Evolutionary conservation across 1,284 basidiomycete genomes (phyloP).

Genomic region (Malassezia sympodialis): DNA sequence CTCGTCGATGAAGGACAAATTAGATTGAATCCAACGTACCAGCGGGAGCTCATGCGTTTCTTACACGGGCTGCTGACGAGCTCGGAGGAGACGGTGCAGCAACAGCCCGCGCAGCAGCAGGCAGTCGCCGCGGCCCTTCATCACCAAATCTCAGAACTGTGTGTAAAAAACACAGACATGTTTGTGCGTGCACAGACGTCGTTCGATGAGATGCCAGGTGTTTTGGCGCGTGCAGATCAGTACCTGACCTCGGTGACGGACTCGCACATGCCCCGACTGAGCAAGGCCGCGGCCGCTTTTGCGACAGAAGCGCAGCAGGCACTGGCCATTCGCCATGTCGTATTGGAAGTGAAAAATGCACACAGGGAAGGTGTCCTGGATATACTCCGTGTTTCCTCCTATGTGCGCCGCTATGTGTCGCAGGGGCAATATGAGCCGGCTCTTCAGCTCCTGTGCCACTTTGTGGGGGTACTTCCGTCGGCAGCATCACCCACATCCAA

Average conservation of each 20-base stretch:
- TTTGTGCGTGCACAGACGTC: slow-evolving; percentile 13
- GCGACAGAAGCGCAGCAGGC: background rate
- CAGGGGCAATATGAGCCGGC: slow-evolving; percentile 12
- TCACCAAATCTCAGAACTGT: slow-evolving; percentile 16
- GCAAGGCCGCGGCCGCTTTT: background rate
- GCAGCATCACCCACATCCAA: too few species aligned
- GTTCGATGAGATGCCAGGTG: background rate
- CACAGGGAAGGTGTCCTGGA: background rate
- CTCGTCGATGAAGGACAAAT: background rate
- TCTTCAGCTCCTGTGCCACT: background rate
- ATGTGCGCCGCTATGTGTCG: slow-evolving; percentile 2
- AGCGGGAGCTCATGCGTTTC: slow-evolving; percentile 2
- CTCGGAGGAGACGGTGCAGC: slow-evolving; percentile 6
- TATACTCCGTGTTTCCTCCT: background rate
- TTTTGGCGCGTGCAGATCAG: background rate
- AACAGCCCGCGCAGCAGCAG: slow-evolving; percentile 15
- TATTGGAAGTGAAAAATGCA: background rate
- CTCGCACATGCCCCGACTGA: background rate
- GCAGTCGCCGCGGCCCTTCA: background rate
- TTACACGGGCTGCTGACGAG: slow-evolving; percentile 4
- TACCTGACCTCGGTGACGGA: background rate
- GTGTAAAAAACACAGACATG: slow-evolving; percentile 1
- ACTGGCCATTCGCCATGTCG: background rate
- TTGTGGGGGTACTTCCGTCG: background rate
- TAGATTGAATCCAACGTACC: background rate